A percentile compares a stretch with the other conserved stretches of the same genome.
Conservation (phyloP, 352 stramenopile genomes). For the Phytophthora brassicae region DNA sequence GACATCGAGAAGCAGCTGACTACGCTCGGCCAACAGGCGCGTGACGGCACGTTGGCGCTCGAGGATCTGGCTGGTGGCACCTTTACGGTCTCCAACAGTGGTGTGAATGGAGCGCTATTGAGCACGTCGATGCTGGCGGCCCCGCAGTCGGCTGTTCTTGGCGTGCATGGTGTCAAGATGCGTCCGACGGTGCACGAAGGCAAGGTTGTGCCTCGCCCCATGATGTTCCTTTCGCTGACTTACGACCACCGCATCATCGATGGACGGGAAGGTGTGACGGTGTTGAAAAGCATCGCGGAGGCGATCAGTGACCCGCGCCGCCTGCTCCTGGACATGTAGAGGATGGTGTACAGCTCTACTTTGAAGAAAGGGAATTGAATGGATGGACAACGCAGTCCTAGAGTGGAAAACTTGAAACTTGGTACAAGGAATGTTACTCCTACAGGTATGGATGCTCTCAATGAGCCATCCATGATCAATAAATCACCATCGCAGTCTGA, state of each 20-base stretch:
- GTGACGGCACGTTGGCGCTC: constrained; percentile 63
- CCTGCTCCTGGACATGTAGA: constrained; percentile 88
- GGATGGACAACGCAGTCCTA: constrained; percentile 20
- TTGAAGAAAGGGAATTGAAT: not conserved
- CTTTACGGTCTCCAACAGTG: constrained; percentile 98
- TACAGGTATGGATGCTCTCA: constrained; percentile 6
- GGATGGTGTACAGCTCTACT: not conserved
- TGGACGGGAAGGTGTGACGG: constrained; percentile 98
- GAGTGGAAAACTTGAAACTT: constrained; percentile 22
- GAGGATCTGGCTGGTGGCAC: constrained; percentile 97
- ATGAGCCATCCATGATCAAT: constrained; percentile 1
- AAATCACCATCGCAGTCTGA: constrained; percentile 9
- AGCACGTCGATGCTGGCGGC: constrained; percentile 99
- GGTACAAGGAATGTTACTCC: constrained; percentile 10
- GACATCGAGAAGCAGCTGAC: constrained; percentile 97
- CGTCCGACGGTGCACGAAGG: constrained; percentile 91
- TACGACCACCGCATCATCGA: constrained; percentile 99
- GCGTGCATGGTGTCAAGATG: constrained; percentile 99
- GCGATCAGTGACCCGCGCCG: constrained; percentile 95
- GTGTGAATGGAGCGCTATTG: constrained; percentile 96
- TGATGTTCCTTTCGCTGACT: constrained; percentile 99
- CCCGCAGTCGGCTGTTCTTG: constrained; percentile 97
- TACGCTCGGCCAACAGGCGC: constrained; percentile 81
- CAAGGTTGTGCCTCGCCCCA: constrained; percentile 96
- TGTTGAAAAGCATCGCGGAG: constrained; percentile 98